These are phyloP conservation scores for Sporothrix mexicana DNA, from an alignment of 2,329 filamentous ascomycete genomes.

Conservation along the genomic window DNA sequence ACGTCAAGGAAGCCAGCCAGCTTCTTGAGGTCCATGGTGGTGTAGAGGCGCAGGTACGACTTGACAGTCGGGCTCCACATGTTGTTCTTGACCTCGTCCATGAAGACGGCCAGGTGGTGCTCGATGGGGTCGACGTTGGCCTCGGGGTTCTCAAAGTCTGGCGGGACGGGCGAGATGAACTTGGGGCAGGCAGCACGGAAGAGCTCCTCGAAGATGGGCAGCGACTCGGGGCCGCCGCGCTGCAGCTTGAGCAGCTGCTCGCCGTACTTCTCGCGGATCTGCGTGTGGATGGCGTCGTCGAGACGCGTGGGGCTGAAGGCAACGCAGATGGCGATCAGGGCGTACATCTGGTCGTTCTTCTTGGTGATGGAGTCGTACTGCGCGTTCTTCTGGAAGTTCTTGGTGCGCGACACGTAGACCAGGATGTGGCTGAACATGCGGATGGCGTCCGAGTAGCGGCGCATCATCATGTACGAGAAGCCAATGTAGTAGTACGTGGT, in stretches of 20 bases:
- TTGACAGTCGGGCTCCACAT: slow-evolving; percentile 98
- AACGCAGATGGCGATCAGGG: slow-evolving; percentile 97
- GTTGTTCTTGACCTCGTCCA: slow-evolving; percentile 99
- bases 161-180: slow-evolving; percentile 97
- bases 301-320: slow-evolving; percentile 96
- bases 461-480: slow-evolving; percentile 99
- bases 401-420: slow-evolving; percentile 96
- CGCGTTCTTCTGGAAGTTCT: slow-evolving; percentile 99
- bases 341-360: slow-evolving; percentile 99
- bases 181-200: slow-evolving; percentile 98
- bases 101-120: slow-evolving; percentile 96
- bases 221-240: slow-evolving; percentile 90
- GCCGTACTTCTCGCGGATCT: slow-evolving; percentile 97
- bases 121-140: slow-evolving; percentile 96
- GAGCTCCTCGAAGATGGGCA: slow-evolving; percentile 97
- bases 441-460: slow-evolving; percentile 97
- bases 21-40: slow-evolving; percentile 99
- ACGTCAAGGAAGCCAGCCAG: slow-evolving; percentile 96
- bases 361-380: slow-evolving; percentile 99
- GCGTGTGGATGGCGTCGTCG: slow-evolving; percentile 98
- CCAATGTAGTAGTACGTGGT: slow-evolving; percentile 99
- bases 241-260: slow-evolving; percentile 97
- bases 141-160: slow-evolving; percentile 96
- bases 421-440: slow-evolving; percentile 99
- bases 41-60: slow-evolving; percentile 98